These are phyloP conservation scores for Calonectria crousiana DNA, from an alignment of 2,329 filamentous ascomycete genomes.

Conservation along the genomic window DNA sequence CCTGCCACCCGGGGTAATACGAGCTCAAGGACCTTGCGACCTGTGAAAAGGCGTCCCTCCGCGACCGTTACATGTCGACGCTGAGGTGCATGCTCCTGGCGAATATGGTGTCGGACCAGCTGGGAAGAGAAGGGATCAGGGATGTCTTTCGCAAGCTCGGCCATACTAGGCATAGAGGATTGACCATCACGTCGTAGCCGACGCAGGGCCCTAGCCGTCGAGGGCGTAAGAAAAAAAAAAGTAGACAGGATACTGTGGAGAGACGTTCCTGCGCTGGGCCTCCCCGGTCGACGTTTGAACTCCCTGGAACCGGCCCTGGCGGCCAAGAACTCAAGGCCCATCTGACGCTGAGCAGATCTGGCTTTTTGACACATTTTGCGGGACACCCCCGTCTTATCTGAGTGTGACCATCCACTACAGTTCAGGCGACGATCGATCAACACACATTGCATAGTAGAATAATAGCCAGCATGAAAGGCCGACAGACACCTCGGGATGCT, in stretches of 20 bases:
- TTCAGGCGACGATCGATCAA: slow-evolving; percentile 39
- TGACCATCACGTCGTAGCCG: slow-evolving; percentile 19
- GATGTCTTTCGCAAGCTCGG: slow-evolving; percentile 49
- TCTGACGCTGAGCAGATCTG: slow-evolving; percentile 45
- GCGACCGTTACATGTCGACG: slow-evolving; percentile 37
- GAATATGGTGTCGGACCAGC: slow-evolving; percentile 31
- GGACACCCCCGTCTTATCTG: slow-evolving; percentile 47
- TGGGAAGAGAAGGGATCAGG: slow-evolving; percentile 30
- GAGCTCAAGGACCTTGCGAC: slow-evolving; percentile 26
- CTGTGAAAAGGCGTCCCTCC: slow-evolving; percentile 32
- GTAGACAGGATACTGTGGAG: slow-evolving; percentile 24
- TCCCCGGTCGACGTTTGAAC: slow-evolving; percentile 35
- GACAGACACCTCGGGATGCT: slow-evolving; percentile 19
- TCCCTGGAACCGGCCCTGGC: slow-evolving; percentile 30
- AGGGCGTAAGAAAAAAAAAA: slow-evolving; percentile 34
- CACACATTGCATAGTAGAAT: slow-evolving; percentile 26
- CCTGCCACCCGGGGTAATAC: slow-evolving; percentile 42
- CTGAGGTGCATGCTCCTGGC: slow-evolving; percentile 31
- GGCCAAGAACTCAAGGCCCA: slow-evolving; percentile 36
- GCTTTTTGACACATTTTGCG: slow-evolving; percentile 48
- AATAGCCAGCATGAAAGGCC: slow-evolving; percentile 30
- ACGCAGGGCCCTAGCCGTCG: slow-evolving; percentile 35
- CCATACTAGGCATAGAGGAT: slow-evolving; percentile 49
- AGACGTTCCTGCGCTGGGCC: slow-evolving; percentile 28
- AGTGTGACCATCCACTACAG: slow-evolving; percentile 45